Conservation (phyloP, 176 grass and related monocot genomes). For the Luzula sylvatica region DNA sequence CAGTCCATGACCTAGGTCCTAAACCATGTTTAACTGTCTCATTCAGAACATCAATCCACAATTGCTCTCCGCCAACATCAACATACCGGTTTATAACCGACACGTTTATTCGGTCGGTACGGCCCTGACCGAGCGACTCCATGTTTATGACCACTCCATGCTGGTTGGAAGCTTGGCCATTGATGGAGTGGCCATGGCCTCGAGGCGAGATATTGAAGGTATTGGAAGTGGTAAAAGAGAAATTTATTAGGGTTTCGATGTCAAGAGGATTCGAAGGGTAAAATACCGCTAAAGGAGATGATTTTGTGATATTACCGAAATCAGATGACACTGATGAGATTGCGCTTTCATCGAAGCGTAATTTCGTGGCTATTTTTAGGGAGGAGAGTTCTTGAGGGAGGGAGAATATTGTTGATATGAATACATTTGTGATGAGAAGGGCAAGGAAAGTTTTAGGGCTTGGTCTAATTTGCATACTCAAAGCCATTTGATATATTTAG, state of each 20-base stretch:
- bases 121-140: slow-evolving; percentile 28
- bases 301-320: slow-evolving; percentile 53
- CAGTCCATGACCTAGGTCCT: slow-evolving; percentile 67
- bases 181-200: slow-evolving; percentile 68
- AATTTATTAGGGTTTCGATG: slow-evolving; percentile 39
- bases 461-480: too few species aligned
- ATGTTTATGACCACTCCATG: slow-evolving; percentile 65
- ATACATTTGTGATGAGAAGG: neutral
- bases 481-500: too few species aligned
- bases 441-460: too few species aligned
- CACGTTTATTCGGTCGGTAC: slow-evolving; percentile 42
- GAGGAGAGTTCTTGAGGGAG: slow-evolving; percentile 29
- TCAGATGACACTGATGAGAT: slow-evolving; percentile 43
- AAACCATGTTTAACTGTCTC: slow-evolving; percentile 41
- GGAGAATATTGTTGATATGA: slow-evolving; percentile 1
- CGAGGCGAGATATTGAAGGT: slow-evolving; percentile 47
- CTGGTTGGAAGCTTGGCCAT: slow-evolving; percentile 48
- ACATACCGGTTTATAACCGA: slow-evolving; percentile 37
- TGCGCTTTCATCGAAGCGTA: slow-evolving; percentile 36
- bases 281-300: slow-evolving; percentile 39
- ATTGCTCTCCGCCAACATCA: slow-evolving; percentile 85
- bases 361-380: slow-evolving; percentile 19
- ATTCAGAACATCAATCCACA: slow-evolving; percentile 63
- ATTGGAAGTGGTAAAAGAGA: slow-evolving; percentile 15
- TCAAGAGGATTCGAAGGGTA: slow-evolving; percentile 40